Evolutionary conservation across 768 basidiomycete genomes (phyloP).

Genomic region (Leccinum broughii): DNA sequence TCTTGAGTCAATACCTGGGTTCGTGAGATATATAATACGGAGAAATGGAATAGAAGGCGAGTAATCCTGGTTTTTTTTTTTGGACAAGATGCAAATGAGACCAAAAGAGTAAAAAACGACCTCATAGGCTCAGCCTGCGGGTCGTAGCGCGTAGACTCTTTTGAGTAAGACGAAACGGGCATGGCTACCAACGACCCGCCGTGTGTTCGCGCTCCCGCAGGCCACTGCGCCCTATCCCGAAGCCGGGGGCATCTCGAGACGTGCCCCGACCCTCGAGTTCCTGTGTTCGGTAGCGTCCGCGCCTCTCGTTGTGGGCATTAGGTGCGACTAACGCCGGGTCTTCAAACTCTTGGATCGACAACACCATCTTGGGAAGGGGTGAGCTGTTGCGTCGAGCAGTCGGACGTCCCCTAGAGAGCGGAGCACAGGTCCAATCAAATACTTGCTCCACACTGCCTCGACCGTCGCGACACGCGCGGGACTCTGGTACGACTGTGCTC

Average conservation of each 20-base stretch:
- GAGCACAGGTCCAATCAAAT: slow-evolving; percentile 47
- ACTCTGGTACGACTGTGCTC: slow-evolving; percentile 9
- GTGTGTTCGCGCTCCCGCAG: slow-evolving; percentile 45
- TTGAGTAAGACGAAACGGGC: slow-evolving; percentile 7
- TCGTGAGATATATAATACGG: slow-evolving; percentile 39
- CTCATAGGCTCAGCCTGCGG: slow-evolving; percentile 27
- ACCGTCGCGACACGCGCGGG: slow-evolving; percentile 23
- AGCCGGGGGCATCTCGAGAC: slow-evolving; percentile 57
- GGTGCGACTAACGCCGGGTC: slow-evolving; percentile 30
- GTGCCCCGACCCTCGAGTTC: slow-evolving; percentile 49
- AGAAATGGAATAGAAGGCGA: slow-evolving; percentile 30
- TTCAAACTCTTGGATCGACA: slow-evolving; percentile 37
- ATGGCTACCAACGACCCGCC: slow-evolving; percentile 26
- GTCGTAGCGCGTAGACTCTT: slow-evolving; percentile 13
- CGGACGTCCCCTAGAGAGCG: slow-evolving; percentile 46
- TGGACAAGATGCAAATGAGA: slow-evolving; percentile 23
- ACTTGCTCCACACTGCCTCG: slow-evolving; percentile 44
- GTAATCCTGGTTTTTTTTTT: slow-evolving; percentile 29
- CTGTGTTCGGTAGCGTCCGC: slow-evolving; percentile 57
- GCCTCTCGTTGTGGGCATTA: slow-evolving; percentile 29
- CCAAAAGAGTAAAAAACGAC: slow-evolving; percentile 12
- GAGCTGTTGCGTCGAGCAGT: slow-evolving; percentile 56
- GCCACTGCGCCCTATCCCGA: slow-evolving; percentile 65
- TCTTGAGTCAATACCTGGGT: slow-evolving; percentile 28
- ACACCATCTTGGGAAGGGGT: slow-evolving; percentile 50